These are phyloP conservation scores for Trifolium fragiferum DNA, from an alignment of 306 rosid genomes.

Conservation along the genomic window DNA sequence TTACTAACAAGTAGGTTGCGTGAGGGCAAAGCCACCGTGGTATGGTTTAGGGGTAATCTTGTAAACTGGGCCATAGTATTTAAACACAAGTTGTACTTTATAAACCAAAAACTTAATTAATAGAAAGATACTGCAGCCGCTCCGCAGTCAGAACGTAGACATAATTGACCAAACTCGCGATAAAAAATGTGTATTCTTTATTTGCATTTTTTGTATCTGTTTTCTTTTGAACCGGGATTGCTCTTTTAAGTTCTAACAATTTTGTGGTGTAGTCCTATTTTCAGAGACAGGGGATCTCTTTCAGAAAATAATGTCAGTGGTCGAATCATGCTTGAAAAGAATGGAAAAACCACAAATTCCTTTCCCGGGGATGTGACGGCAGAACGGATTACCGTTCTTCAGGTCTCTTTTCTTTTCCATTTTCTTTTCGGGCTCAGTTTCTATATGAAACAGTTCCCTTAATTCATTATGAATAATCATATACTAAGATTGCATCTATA, in stretches of 20 bases:
- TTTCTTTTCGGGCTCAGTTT: background rate
- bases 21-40: background rate
- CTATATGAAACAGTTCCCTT: background rate
- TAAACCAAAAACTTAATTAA: background rate
- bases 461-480: constrained; percentile 31
- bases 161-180: background rate
- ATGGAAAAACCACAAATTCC: constrained; percentile 69
- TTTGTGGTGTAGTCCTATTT: constrained; percentile 62
- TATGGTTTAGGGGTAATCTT: background rate
- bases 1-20: background rate
- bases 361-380: constrained; percentile 77
- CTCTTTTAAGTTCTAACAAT: background rate
- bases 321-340: constrained; percentile 71
- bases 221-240: background rate
- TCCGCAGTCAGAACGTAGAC: background rate
- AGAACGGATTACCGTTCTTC: constrained; percentile 73
- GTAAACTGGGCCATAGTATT: background rate
- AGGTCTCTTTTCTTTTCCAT: constrained; percentile 54
- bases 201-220: background rate
- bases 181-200: background rate
- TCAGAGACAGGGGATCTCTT: constrained; percentile 49
- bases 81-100: background rate
- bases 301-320: constrained; percentile 54
- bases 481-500: constrained; percentile 42
- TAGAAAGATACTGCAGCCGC: background rate